A percentile compares a stretch with the other conserved stretches of the same genome.
Evolutionary conservation across 148 eudicot genomes (phyloP).

Genomic region (Rhododendron williamsianum): DNA sequence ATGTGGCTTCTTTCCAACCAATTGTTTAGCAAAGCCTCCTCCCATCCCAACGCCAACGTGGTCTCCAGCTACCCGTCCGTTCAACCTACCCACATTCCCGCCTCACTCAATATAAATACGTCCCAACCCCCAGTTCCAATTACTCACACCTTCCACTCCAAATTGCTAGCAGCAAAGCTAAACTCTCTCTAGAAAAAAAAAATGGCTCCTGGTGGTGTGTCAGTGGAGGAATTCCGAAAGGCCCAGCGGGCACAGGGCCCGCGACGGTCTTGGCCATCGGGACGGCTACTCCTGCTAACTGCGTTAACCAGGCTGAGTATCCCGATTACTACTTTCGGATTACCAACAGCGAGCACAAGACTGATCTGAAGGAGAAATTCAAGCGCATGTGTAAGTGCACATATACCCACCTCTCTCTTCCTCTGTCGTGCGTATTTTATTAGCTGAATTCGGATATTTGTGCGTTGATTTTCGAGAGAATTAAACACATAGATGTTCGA

Average conservation of each 20-base stretch:
- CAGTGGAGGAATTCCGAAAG: constrained; percentile 23
- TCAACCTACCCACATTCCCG: not conserved
- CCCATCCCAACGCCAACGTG: not conserved
- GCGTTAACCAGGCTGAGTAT: constrained; percentile 18
- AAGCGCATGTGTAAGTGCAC: constrained; percentile 29
- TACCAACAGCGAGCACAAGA: constrained; percentile 32
- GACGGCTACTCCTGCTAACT: constrained; percentile 21
- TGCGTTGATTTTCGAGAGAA: no score
- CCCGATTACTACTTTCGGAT: constrained; percentile 25
- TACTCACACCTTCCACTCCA: not conserved
- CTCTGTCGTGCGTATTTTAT: not conserved
- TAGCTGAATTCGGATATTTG: no score
- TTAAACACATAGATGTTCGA: not conserved
- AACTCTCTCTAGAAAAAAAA: not conserved
- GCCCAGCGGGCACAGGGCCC: constrained; percentile 26
- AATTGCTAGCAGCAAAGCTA: not conserved
- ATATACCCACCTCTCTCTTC: not conserved
- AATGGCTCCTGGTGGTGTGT: not conserved
- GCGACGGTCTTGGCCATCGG: constrained; percentile 26
- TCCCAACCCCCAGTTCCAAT: not conserved
- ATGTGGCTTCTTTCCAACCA: not conserved
- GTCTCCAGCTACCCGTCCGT: not conserved
- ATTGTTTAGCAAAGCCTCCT: not conserved
- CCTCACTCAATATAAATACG: not conserved
- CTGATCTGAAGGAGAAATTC: constrained; percentile 24